Evolutionary conservation across 176 grass and related monocot species (phyloP).

Genomic region (Guadua angustifolia): DNA sequence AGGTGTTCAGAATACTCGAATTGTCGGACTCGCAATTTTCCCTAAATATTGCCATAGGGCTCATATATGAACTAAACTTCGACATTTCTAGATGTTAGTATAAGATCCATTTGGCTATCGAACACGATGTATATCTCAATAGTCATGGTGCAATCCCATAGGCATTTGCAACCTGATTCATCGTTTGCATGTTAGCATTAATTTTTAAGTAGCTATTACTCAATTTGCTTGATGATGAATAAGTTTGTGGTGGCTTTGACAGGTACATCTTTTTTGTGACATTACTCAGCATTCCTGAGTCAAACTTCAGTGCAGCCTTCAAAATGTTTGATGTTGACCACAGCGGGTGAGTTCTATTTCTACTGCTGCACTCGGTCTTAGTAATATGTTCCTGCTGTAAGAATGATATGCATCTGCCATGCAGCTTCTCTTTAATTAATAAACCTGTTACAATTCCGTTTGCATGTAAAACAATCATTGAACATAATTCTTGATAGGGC

Average conservation of each 20-base stretch:
- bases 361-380: conserved; percentile 16
- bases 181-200: background rate
- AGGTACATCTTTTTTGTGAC: conserved; percentile 99
- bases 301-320: conserved; percentile 80
- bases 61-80: background rate
- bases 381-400: conserved; percentile 37
- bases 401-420: conserved; percentile 19
- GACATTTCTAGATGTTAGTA: background rate
- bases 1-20: background rate
- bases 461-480: conserved; percentile 21
- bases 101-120: background rate
- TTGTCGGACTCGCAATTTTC: background rate
- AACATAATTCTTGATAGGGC: background rate
- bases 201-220: conserved; percentile 24
- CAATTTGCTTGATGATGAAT: background rate
- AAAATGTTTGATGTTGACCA: conserved; percentile 96
- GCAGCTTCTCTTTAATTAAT: conserved; percentile 23
- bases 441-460: conserved; percentile 13
- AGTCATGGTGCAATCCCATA: conserved; percentile 1
- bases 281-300: conserved; percentile 84
- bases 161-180: background rate
- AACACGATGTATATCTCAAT: background rate
- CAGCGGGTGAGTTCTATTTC: conserved; percentile 72
- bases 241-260: conserved; percentile 19
- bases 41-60: background rate